Base-by-base conservation (phyloP, 2,329 filamentous ascomycete genomes). In the Daldinia eschscholtzii region DNA sequence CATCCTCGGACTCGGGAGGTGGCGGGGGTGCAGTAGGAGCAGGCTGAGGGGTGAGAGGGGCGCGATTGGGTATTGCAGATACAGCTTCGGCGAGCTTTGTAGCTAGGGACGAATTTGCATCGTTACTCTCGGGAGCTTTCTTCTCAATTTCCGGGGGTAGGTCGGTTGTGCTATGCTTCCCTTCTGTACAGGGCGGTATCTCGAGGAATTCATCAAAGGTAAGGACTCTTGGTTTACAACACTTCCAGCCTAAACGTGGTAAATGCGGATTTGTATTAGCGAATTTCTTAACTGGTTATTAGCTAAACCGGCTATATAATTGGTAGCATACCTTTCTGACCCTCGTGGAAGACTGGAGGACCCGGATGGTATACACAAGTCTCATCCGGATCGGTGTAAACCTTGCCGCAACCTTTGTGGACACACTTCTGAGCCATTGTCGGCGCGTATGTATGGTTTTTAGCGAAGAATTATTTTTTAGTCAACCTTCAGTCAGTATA, bases 181-280 rank as follows among this genome's bases (percentile, higher is more conserved):
- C 96, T 12, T 91, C 92, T 28, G 96, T 97, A 86, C 96, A 99
- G 41, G 96, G 95, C 57, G 92, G 85, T 75, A 99, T 98, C 68
- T 86, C 81, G 81, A 99, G 93, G 85, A 99, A 99, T 83, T 99
- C 96, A 82, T 99, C 96, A 80, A 99, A 99, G 67, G 94, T 98
- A 76, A 99, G 86, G 76, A 98, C 94, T 77, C 96, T 92, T 64
- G 94, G 92, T 83, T 98, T 98, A 88, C 96, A 99, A 85, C 96
- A 99, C 84, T 97, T 97, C 95, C 96, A 98, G 78, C 96, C 95
- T 98, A 55, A 23, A 37, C 3, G 5, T 55, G 1, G 33, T 37
- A 76, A 50, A 61, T 30, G 18, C 37, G 39, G 6, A 4, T 44
- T 56, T 46, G 67, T 30, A 62, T 68, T 52, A 71, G 48, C 20